Percentiles rank a stretch among this genome's conserved stretches.
Conservation (phyloP, 2,329 filamentous ascomycete species). For the Colletotrichum simmondsii region DNA sequence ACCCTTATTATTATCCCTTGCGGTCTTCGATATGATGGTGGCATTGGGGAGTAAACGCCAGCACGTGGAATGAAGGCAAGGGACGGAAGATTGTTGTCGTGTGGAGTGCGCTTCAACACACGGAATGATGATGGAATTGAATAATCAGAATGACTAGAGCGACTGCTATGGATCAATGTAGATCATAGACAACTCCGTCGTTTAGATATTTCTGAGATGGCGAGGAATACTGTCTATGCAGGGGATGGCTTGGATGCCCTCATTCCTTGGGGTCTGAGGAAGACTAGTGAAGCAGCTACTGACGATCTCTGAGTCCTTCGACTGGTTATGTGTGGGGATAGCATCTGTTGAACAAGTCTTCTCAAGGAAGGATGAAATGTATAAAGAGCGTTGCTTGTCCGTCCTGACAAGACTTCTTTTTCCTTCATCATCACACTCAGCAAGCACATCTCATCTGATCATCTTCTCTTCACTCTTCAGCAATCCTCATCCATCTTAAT, state of each 20-base stretch:
- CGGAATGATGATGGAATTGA: neutral
- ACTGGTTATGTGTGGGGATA: neutral
- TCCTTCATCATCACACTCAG: neutral
- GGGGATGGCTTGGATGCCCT: neutral
- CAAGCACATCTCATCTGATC: neutral
- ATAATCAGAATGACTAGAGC: neutral
- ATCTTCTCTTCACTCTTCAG: neutral
- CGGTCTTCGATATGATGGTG: neutral
- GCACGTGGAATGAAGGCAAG: neutral
- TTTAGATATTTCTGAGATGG: neutral
- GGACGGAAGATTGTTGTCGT: neutral
- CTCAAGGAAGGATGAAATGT: neutral
- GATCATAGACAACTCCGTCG: neutral
- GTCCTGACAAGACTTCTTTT: neutral
- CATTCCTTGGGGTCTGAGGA: neutral
- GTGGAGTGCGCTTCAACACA: neutral
- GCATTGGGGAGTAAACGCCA: neutral
- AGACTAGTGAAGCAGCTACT: neutral
- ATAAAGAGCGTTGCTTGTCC: neutral
- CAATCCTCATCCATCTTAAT: neutral
- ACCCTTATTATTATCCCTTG: neutral
- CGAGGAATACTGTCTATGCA: neutral
- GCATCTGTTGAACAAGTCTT: neutral
- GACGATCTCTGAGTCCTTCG: neutral
- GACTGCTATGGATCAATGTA: neutral